Evolutionary conservation across 345 rosid species (phyloP).

Genomic region (Citropsis articulata): DNA sequence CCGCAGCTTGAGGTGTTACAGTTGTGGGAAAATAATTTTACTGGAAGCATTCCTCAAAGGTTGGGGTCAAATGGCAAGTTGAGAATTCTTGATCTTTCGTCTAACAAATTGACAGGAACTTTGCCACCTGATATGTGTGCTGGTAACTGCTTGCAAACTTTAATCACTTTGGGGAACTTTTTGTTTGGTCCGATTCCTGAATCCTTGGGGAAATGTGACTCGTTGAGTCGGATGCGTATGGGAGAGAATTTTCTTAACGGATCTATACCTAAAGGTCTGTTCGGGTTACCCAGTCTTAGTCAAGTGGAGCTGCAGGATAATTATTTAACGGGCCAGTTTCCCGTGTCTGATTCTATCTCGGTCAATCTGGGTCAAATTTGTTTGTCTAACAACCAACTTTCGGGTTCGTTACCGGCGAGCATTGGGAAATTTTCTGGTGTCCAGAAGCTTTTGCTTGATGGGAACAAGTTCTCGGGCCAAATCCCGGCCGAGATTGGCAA

Average conservation of each 20-base stretch:
- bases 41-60: slow-evolving; percentile 64
- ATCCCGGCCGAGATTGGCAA: slow-evolving; percentile 79
- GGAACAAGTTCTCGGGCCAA: slow-evolving; percentile 68
- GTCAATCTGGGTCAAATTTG: slow-evolving; percentile 69
- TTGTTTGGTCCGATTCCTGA: slow-evolving; percentile 79
- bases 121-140: slow-evolving; percentile 69
- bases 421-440: slow-evolving; percentile 80
- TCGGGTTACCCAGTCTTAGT: slow-evolving; percentile 62
- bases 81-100: slow-evolving; percentile 61
- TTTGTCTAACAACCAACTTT: slow-evolving; percentile 71
- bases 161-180: slow-evolving; percentile 73
- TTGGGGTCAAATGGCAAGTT: slow-evolving; percentile 68
- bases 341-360: slow-evolving; percentile 43
- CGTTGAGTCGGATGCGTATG: slow-evolving; percentile 78
- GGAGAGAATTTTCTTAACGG: slow-evolving; percentile 85
- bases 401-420: slow-evolving; percentile 65
- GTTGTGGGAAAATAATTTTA: slow-evolving; percentile 90
- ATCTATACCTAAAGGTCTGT: slow-evolving; percentile 74
- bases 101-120: slow-evolving; percentile 74
- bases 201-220: slow-evolving; percentile 64
- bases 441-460: slow-evolving; percentile 83
- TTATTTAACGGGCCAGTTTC: slow-evolving; percentile 60
- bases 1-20: slow-evolving; percentile 80
- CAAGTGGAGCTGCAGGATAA: slow-evolving; percentile 86
- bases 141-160: slow-evolving; percentile 61